Evolutionary conservation across 192 early-diverging fungal genomes (phyloP).

Genomic region (Coemansia sp.): DNA sequence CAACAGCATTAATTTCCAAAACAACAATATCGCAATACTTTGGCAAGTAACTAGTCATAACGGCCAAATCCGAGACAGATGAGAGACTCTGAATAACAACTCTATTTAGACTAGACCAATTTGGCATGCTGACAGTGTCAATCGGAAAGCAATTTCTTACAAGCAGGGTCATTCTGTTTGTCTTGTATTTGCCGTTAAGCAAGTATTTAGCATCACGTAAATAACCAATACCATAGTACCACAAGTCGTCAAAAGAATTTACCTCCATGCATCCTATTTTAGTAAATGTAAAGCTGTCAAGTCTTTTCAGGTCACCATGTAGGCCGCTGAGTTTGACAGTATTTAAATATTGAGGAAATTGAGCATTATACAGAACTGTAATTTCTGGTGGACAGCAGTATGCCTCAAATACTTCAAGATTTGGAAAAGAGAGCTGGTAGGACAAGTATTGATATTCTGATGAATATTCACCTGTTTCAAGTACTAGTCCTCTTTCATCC

Average conservation of each 20-base stretch:
- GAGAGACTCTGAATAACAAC: not conserved
- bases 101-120: not conserved
- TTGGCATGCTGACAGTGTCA: not conserved
- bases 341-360: not conserved
- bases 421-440: not conserved
- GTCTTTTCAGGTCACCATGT: not conserved
- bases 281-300: conserved; percentile 1
- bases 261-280: not conserved
- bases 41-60: not conserved
- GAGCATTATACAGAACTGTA: not conserved
- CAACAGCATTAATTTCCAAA: not conserved
- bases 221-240: not conserved
- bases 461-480: not conserved
- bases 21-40: not conserved
- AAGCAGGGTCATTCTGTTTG: not conserved
- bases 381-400: not conserved
- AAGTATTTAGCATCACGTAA: not conserved
- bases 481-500: not conserved
- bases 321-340: not conserved
- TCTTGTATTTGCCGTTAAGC: not conserved
- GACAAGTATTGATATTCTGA: not conserved
- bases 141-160: not conserved
- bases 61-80: not conserved
- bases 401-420: not conserved
- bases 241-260: not conserved